phyloP scores from a whole-genome alignment of 2,329 filamentous ascomycete species.

The Colletotrichum tamarilloi region DNA sequence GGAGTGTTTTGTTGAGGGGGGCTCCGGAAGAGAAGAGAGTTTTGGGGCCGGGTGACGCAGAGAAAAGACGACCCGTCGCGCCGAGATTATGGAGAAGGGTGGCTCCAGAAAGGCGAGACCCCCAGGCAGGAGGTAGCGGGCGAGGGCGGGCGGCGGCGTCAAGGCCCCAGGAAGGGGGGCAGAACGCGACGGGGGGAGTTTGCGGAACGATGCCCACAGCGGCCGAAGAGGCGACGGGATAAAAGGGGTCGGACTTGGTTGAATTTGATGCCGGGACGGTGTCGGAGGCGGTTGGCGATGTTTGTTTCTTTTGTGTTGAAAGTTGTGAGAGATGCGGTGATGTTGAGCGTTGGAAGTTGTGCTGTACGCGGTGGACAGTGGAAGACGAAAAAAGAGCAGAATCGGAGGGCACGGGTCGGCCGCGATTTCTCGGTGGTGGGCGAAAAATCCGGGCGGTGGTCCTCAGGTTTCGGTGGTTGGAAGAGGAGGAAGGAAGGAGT shows the following conservation, averaged over 20 bases:
- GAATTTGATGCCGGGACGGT: slow-evolving; percentile 1
- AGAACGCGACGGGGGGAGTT: background rate
- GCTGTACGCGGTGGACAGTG: background rate
- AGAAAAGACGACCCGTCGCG: slow-evolving; percentile 36
- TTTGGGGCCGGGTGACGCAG: slow-evolving; percentile 36
- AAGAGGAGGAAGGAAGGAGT: background rate
- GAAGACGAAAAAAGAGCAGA: background rate
- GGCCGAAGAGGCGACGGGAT: background rate
- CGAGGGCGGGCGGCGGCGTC: background rate
- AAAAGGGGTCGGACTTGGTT: background rate
- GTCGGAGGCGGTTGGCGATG: background rate
- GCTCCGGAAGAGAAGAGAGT: slow-evolving; percentile 36
- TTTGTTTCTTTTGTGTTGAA: background rate
- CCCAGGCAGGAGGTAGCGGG: slow-evolving; percentile 17
- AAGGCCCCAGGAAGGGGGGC: background rate
- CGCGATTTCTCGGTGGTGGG: slow-evolving; percentile 34
- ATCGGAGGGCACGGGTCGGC: slow-evolving; percentile 32
- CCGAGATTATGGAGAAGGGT: slow-evolving; percentile 36
- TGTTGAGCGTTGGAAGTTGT: background rate
- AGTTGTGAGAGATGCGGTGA: background rate
- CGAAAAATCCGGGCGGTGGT: slow-evolving; percentile 32
- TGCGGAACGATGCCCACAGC: background rate
- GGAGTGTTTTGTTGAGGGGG: slow-evolving; percentile 37
- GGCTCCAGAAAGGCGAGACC: slow-evolving; percentile 32
- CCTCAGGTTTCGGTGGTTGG: slow-evolving; percentile 20